Conservation (phyloP, 768 basidiomycete genomes). For the Psilocybe sp. region DNA sequence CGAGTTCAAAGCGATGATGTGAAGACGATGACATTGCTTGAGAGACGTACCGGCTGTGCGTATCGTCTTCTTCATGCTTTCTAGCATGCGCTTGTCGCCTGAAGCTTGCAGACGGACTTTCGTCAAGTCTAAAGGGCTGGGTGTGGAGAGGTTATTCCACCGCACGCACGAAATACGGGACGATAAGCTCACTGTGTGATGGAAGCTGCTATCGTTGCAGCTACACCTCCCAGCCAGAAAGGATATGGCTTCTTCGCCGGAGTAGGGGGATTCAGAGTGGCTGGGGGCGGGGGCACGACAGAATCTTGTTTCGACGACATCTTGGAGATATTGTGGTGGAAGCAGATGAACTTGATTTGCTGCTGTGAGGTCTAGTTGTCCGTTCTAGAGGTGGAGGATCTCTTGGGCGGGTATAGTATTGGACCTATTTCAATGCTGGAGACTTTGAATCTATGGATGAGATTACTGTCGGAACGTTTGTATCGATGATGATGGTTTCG, state of each 20-base stretch:
- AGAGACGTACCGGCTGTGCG: conserved; percentile 60
- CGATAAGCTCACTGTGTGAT: conserved; percentile 68
- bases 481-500: too few species aligned
- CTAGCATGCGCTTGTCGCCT: conserved; percentile 88
- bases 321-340: background rate
- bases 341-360: background rate
- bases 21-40: conserved; percentile 30
- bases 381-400: too few species aligned
- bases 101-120: conserved; percentile 91
- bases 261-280: conserved; percentile 4
- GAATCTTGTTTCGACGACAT: conserved; percentile 1
- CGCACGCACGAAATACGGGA: background rate
- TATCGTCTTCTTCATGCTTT: conserved; percentile 79
- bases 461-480: too few species aligned
- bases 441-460: too few species aligned
- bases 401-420: too few species aligned
- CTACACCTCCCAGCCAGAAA: conserved; percentile 84
- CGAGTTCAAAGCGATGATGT: conserved; percentile 28
- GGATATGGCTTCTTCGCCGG: conserved; percentile 70
- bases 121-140: conserved; percentile 80
- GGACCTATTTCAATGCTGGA: too few species aligned
- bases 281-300: background rate
- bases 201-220: conserved; percentile 85
- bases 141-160: background rate
- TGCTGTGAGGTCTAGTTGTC: background rate